Conservation (phyloP, 1,139 yeast species). For the Blastobotrys persicus region DNA sequence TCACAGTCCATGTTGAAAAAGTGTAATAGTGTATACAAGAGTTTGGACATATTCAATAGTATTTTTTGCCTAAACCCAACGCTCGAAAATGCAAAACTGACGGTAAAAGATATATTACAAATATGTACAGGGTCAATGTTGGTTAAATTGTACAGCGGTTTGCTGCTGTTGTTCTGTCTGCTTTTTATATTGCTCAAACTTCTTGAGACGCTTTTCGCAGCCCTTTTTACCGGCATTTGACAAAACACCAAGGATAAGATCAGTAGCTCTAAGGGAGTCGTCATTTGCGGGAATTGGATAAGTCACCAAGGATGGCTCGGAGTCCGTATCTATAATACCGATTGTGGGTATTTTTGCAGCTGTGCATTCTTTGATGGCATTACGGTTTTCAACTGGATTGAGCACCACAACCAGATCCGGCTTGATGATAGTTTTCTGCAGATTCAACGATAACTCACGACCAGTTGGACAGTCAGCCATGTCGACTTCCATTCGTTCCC, state of each 20-base stretch:
- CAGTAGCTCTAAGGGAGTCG: constrained; percentile 81
- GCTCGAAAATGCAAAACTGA: neutral
- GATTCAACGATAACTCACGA: constrained; percentile 48
- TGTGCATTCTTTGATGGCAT: constrained; percentile 78
- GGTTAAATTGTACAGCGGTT: constrained; percentile 2
- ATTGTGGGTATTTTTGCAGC: constrained; percentile 85
- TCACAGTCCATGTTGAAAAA: neutral
- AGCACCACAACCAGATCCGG: constrained; percentile 86
- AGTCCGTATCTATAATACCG: constrained; percentile 90
- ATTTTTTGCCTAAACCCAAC: neutral
- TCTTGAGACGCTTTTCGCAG: constrained; percentile 52
- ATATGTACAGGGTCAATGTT: constrained; percentile 1
- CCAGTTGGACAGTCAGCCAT: constrained; percentile 61
- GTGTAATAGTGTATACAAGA: neutral
- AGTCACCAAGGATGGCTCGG: constrained; percentile 84
- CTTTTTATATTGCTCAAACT: constrained; percentile 27
- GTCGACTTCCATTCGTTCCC: constrained; percentile 65
- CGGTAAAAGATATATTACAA: neutral
- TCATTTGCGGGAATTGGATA: constrained; percentile 97
- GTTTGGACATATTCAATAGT: neutral
- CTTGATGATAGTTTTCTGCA: constrained; percentile 47
- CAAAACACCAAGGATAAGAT: constrained; percentile 76
- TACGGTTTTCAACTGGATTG: constrained; percentile 86
- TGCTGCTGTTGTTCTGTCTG: constrained; percentile 9
- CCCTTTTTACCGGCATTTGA: constrained; percentile 86